Evolutionary conservation across 805 yeast species (phyloP).

Genomic region (Torulaspora indica): DNA sequence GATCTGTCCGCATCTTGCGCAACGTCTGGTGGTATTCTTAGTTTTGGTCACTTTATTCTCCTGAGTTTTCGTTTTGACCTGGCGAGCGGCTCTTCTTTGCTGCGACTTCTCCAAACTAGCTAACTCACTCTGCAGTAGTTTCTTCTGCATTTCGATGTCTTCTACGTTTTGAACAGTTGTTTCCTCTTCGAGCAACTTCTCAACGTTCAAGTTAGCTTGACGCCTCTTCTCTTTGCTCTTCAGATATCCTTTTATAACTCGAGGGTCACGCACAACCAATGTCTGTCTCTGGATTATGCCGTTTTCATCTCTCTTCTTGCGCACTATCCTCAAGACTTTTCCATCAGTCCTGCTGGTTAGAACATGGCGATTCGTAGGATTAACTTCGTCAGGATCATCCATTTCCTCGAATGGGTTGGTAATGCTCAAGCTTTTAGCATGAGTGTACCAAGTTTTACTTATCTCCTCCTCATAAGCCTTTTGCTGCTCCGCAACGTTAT

Average conservation of each 20-base stretch:
- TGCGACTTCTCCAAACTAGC: constrained; percentile 77
- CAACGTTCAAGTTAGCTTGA: constrained; percentile 64
- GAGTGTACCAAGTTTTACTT: constrained; percentile 83
- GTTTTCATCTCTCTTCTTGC: constrained; percentile 77
- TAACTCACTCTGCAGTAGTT: constrained; percentile 73
- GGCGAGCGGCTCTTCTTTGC: constrained; percentile 57
- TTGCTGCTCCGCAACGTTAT: constrained; percentile 81
- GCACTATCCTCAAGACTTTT: constrained; percentile 58
- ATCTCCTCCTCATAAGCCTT: constrained; percentile 89
- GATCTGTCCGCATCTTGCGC: constrained; percentile 91
- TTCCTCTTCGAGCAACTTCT: constrained; percentile 33
- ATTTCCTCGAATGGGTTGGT: constrained; percentile 38
- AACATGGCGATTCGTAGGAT: constrained; percentile 34
- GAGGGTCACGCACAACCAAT: constrained; percentile 76
- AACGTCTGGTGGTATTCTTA: constrained; percentile 58
- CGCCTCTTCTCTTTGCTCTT: constrained; percentile 57
- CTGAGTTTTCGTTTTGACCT: constrained; percentile 41
- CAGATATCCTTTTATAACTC: constrained; percentile 80
- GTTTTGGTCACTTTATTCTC: constrained; percentile 29
- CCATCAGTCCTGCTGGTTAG: constrained; percentile 29
- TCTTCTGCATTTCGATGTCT: constrained; percentile 69
- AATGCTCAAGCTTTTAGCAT: constrained; percentile 54
- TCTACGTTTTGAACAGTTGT: constrained; percentile 61
- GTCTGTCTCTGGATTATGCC: constrained; percentile 79
- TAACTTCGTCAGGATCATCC: constrained; percentile 36